Base-by-base conservation (phyloP, 2,329 filamentous ascomycete species). In the Fusarium lateritium region DNA sequence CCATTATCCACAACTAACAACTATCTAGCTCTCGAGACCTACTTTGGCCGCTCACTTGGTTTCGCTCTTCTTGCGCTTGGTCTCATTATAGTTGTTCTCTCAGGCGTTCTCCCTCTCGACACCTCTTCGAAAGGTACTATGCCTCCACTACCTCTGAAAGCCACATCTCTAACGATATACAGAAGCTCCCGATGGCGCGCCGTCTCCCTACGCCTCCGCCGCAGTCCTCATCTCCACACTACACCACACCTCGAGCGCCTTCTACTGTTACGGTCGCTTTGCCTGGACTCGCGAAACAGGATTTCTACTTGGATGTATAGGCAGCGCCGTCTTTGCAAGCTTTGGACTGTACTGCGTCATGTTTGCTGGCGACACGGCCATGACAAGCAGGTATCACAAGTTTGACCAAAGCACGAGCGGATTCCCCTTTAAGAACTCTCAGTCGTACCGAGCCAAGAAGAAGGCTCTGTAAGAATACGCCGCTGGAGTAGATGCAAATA, bases 31-130 rank as follows among this genome's bases (percentile, higher is more conserved):
- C 83, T 93, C 33, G 91, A 94, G 78, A 80, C 87, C 57, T 95
- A 95, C 84, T 90, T 94, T 77, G 89, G 89, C 52, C 91, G 92
- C 42, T 88, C 86, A 28, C 85, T 94, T 2, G 92, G 91, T 67
- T 82, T 94, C 58, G 82, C 89, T 31, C 85, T 94, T 44, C 81
- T 94, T 22, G 82, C 88, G 11, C 80, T 95, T 28, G 89, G 88
- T 33, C 75, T 89, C 8, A 79, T 92, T 14, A 85, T 86, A n/a
- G 79, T 94, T 38, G 83, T 93, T 36, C 84, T 94, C 31, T 92
- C 91, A 1, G 93, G 92, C 46, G 85, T 86, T 4, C 83, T 95
- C 7, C 92, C 92, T 1, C 79, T 94, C 14, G 85, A 84, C 1
- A 85, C 86, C n/a, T 76, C 77, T 24, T 74, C 76, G n/a, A 79